Conservation (phyloP, 2,329 filamentous ascomycete genomes). For the Diaporthe sp. region DNA sequence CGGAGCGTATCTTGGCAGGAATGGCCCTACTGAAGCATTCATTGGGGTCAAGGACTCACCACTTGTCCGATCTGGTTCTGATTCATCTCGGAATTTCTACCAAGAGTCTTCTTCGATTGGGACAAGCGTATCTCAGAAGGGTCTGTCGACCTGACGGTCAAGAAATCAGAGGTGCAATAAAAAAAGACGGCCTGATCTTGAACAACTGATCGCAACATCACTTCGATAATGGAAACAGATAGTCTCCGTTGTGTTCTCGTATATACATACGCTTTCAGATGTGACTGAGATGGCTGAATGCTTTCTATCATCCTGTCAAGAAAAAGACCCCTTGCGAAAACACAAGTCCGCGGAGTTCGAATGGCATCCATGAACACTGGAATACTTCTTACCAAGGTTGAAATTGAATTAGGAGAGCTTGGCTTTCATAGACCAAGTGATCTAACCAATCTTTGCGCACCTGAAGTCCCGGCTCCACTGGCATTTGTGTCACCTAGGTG, state of each 20-base stretch:
- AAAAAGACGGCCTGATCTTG: background rate
- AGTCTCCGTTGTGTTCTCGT: background rate
- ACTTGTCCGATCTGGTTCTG: rapidly evolving
- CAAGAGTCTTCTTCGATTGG: background rate
- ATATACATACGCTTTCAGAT: background rate
- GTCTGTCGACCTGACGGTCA: background rate
- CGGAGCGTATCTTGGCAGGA: background rate
- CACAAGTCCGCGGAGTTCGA: background rate
- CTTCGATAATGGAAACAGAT: background rate
- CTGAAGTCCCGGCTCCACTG: background rate
- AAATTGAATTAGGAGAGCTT: background rate
- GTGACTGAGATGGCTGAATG: background rate
- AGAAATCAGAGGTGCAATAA: background rate
- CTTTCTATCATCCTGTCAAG: background rate
- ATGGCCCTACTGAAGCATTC: background rate
- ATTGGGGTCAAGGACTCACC: background rate
- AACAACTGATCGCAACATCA: background rate
- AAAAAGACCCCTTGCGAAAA: background rate
- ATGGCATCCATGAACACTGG: background rate
- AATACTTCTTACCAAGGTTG: background rate
- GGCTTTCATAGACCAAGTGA: background rate
- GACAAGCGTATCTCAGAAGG: background rate
- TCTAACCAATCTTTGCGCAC: background rate
- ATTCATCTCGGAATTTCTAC: rapidly evolving
- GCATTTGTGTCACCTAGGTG: background rate